A percentile compares a stretch with the other conserved stretches of the same genome.
phyloP scores from a whole-genome alignment of 495 filamentous ascomycete genomes.

The Xylaria telfairii region DNA sequence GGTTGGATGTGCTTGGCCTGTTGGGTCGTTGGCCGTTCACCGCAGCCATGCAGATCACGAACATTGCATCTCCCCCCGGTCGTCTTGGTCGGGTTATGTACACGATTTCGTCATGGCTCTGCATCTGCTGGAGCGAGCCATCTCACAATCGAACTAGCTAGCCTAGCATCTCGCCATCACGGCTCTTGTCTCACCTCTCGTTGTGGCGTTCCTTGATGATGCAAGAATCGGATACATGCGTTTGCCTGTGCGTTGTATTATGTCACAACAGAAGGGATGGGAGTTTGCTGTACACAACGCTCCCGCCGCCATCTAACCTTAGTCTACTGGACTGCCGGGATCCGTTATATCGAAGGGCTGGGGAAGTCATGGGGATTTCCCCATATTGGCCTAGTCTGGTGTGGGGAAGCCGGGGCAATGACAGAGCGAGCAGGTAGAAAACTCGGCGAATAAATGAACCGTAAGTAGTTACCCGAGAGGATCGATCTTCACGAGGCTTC shows the following conservation, averaged over 20 bases:
- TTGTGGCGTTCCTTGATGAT: background rate
- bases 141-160: background rate
- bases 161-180: background rate
- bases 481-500: background rate
- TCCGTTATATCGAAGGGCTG: background rate
- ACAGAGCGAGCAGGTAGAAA: background rate
- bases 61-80: slow-evolving; percentile 12
- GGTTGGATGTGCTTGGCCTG: background rate
- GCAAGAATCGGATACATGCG: background rate
- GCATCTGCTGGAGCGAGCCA: background rate
- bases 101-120: slow-evolving; percentile 7
- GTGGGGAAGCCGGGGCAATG: slow-evolving; percentile 12
- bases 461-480: background rate
- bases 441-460: slow-evolving; percentile 12
- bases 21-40: background rate
- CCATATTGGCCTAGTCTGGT: background rate
- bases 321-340: background rate
- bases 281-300: background rate
- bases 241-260: background rate
- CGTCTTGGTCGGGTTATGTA: background rate
- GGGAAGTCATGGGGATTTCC: slow-evolving; percentile 2
- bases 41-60: slow-evolving; percentile 8
- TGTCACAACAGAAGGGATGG: background rate
- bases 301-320: background rate
- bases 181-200: background rate